Evolutionary conservation across 2,329 filamentous ascomycete species (phyloP).

Genomic region (Ophiocordyceps australis): DNA sequence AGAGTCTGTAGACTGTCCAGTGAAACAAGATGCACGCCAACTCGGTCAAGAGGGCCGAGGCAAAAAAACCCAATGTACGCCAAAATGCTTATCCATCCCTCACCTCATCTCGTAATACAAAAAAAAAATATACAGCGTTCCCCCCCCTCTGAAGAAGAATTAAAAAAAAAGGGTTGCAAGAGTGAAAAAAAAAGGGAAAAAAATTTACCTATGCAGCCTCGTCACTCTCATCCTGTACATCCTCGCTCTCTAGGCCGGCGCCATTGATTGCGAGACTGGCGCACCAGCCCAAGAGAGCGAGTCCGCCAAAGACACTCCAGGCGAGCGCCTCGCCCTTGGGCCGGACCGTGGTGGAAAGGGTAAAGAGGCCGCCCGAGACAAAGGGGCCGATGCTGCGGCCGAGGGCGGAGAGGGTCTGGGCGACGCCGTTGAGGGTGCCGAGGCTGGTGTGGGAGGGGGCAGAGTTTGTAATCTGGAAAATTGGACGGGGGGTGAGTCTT

Average conservation of each 20-base stretch:
- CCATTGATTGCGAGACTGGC: slow-evolving; percentile 64
- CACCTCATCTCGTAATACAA: no score
- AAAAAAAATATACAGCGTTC: no score
- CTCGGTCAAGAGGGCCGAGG: no score
- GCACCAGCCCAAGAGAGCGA: slow-evolving; percentile 65
- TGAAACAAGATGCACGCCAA: no score
- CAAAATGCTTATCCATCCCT: no score
- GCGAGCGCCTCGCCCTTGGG: slow-evolving; percentile 72
- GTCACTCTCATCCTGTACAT: no score
- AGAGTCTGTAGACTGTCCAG: no score
- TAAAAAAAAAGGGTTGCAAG: no score
- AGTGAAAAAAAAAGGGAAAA: no score
- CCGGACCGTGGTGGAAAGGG: slow-evolving; percentile 50
- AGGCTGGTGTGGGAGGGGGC: slow-evolving; percentile 72
- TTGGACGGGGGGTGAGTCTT: background rate
- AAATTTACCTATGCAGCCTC: no score
- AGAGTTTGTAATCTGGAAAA: slow-evolving; percentile 69
- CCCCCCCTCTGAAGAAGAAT: no score
- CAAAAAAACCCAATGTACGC: no score
- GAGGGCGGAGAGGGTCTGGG: slow-evolving; percentile 81
- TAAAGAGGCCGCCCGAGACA: slow-evolving; percentile 72
- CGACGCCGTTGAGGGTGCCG: slow-evolving; percentile 81
- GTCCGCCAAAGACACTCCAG: slow-evolving; percentile 74
- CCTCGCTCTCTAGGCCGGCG: slow-evolving; percentile 38
- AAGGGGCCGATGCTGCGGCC: slow-evolving; percentile 82